These are phyloP conservation scores for Psidium friedrichsthalianum DNA, from an alignment of 345 rosid genomes.

Conservation along the genomic window DNA sequence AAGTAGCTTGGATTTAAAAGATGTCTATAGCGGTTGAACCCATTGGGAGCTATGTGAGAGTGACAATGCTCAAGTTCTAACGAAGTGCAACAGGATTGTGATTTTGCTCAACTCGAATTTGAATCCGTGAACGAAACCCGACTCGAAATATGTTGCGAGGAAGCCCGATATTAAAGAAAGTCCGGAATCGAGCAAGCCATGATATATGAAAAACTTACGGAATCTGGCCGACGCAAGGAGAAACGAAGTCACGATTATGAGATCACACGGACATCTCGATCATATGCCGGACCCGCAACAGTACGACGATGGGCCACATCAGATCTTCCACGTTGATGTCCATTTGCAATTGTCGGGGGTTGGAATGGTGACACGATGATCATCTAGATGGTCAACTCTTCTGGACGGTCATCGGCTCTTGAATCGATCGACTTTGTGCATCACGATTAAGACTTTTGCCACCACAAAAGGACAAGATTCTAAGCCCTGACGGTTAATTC, in stretches of 20 bases:
- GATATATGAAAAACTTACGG: not conserved
- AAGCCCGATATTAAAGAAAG: not conserved
- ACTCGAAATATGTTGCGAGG: not conserved
- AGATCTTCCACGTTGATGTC: not conserved
- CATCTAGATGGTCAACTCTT: not conserved
- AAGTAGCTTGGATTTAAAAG: no score
- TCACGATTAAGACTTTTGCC: not conserved
- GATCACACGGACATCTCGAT: no score
- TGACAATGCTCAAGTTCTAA: no score
- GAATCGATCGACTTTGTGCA: not conserved
- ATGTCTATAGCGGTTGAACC: no score
- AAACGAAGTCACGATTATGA: no score
- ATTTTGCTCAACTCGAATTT: no score
- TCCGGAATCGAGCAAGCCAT: not conserved
- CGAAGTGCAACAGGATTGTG: no score
- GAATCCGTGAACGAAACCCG: not conserved
- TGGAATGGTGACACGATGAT: not conserved
- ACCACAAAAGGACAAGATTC: not conserved
- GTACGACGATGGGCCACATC: not conserved
- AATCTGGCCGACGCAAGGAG: no score
- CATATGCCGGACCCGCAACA: not conserved
- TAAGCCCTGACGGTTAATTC: no score
- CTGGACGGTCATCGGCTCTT: not conserved
- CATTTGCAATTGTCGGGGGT: not conserved
- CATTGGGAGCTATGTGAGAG: no score